Evolutionary conservation across 2,329 filamentous ascomycete genomes (phyloP).

Genomic region (Fragosphaeria purpurea): DNA sequence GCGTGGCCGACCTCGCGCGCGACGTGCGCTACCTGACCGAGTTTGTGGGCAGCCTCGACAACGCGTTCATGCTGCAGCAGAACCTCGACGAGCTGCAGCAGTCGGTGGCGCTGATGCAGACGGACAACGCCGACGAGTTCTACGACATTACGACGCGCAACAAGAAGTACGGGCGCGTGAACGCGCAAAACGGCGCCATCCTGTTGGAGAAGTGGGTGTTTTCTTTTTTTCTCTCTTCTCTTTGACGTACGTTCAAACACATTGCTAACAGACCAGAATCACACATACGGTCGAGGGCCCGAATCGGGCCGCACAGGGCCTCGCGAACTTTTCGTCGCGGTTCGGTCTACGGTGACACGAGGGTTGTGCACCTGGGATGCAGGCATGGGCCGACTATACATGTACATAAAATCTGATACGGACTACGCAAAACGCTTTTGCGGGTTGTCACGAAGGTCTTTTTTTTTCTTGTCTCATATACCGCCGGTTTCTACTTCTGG

Average conservation of each 20-base stretch:
- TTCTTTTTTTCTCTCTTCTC: not conserved
- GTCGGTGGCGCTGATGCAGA: constrained; percentile 78
- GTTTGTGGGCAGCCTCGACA: constrained; percentile 80
- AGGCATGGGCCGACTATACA: no score
- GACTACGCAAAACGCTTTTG: no score
- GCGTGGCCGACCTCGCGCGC: constrained; percentile 67
- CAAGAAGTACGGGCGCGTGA: constrained; percentile 87
- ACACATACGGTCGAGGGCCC: constrained; percentile 52
- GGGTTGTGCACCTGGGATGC: no score
- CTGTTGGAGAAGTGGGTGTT: constrained; percentile 67
- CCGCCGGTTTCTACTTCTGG: no score
- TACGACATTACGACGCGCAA: constrained; percentile 85
- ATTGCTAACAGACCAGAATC: constrained; percentile 21
- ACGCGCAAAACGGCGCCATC: constrained; percentile 78
- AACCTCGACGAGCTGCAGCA: constrained; percentile 90
- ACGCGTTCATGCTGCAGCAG: constrained; percentile 72
- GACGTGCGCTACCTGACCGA: constrained; percentile 76
- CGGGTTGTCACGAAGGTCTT: not conserved
- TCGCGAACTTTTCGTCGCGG: constrained; percentile 63
- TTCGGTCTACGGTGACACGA: constrained; percentile 50
- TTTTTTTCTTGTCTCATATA: not conserved
- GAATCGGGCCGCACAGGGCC: constrained; percentile 50
- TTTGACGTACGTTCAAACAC: no score
- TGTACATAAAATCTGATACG: no score
- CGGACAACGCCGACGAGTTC: constrained; percentile 90